phyloP scores from a whole-genome alignment of 2,329 filamentous ascomycete genomes.

The Blumeria hordei region DNA sequence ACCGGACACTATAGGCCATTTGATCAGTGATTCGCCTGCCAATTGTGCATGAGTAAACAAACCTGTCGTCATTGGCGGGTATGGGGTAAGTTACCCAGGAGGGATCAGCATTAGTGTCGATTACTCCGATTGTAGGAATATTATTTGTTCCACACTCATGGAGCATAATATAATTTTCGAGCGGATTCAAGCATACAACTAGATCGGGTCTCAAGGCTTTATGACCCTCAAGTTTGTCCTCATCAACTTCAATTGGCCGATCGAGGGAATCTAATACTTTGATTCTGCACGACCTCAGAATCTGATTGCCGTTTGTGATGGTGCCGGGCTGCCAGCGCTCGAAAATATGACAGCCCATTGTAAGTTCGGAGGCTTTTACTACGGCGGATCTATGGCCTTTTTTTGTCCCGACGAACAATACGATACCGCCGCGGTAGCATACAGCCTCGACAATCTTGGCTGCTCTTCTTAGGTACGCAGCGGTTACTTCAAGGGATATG shows the following conservation, averaged over 20 bases:
- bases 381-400: constrained; percentile 60
- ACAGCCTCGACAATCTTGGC: constrained; percentile 84
- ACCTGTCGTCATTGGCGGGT: constrained; percentile 90
- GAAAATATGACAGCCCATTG: constrained; percentile 68
- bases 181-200: constrained; percentile 74
- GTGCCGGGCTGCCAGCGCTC: constrained; percentile 78
- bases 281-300: constrained; percentile 43
- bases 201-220: constrained; percentile 62
- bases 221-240: constrained; percentile 35
- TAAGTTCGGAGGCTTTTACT: constrained; percentile 54
- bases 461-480: constrained; percentile 71
- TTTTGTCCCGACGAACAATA: constrained; percentile 78
- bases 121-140: constrained; percentile 81
- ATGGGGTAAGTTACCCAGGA: constrained; percentile 93
- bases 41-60: constrained; percentile 11
- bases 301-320: constrained; percentile 82
- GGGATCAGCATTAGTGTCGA: constrained; percentile 82
- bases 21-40: background rate
- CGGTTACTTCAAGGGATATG: constrained; percentile 73
- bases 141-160: constrained; percentile 76
- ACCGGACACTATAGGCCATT: constrained; percentile 38
- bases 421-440: constrained; percentile 54
- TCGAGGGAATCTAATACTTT: constrained; percentile 63
- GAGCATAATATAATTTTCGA: constrained; percentile 76
- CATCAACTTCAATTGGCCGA: constrained; percentile 32